Percentiles rank a stretch among this genome's conserved stretches.
phyloP scores from a whole-genome alignment of 495 filamentous ascomycete species.

The Pseudoneurospora amorphoporcata region DNA sequence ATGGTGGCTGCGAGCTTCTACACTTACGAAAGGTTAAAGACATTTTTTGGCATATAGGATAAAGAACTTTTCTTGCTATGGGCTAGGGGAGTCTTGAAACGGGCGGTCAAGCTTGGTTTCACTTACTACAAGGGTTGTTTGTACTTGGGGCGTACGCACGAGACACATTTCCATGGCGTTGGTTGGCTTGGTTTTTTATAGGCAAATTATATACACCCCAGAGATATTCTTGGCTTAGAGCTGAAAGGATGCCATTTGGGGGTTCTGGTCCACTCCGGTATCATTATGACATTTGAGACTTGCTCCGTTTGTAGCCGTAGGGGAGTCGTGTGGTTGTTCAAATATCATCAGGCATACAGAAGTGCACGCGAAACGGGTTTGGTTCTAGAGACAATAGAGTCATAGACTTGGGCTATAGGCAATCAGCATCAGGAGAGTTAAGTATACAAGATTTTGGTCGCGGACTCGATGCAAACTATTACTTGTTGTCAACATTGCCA shows the following conservation, averaged over 20 bases:
- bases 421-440: neutral
- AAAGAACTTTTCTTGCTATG: conserved; percentile 16
- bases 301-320: neutral
- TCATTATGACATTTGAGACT: neutral
- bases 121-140: neutral
- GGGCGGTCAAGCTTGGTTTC: neutral
- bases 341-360: neutral
- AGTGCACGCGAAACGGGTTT: neutral
- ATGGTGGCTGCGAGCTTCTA: conserved; percentile 75
- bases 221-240: neutral
- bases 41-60: conserved; percentile 53
- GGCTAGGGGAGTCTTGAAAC: neutral
- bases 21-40: conserved; percentile 74
- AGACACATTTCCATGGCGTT: neutral
- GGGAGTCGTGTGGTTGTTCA: neutral
- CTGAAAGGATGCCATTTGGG: neutral
- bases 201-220: neutral
- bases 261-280: neutral
- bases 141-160: neutral
- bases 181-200: neutral
- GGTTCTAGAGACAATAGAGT: neutral
- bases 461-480: neutral
- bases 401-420: neutral
- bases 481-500: neutral
- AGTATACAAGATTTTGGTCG: neutral